These are phyloP conservation scores for Paramecium sexaurelia DNA, from an alignment of 73 alveolate species.

Conservation along the genomic window DNA sequence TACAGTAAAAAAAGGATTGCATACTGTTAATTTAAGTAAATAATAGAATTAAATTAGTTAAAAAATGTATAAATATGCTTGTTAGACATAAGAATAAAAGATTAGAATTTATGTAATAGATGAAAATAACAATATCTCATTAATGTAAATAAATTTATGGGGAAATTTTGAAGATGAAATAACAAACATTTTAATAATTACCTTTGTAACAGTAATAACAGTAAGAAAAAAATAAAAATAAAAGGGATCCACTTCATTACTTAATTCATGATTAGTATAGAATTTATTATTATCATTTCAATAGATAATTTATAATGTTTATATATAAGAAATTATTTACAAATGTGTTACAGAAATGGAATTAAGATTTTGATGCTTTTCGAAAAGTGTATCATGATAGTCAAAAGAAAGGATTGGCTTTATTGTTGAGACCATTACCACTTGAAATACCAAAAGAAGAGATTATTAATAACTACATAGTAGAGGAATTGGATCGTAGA, in stretches of 20 bases:
- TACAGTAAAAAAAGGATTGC: not conserved
- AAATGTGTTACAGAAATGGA: constrained; percentile 16
- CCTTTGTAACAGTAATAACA: not conserved
- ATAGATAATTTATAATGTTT: not conserved
- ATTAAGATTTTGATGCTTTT: constrained; percentile 18
- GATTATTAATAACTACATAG: not conserved
- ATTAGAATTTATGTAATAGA: not conserved
- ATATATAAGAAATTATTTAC: constrained; percentile 10
- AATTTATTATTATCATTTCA: not conserved
- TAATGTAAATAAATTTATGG: not conserved
- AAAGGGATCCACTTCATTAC: not conserved
- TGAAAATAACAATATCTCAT: not conserved
- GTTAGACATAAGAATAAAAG: constrained; percentile 3
- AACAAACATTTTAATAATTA: not conserved
- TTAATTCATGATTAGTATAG: constrained; percentile 23
- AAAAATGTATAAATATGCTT: not conserved
- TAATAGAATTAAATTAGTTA: not conserved
- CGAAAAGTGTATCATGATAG: not conserved
- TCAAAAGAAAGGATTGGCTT: not conserved
- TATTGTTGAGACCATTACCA: constrained; percentile 14
- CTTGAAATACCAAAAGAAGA: constrained; percentile 1
- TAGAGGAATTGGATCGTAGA: constrained; percentile 18
- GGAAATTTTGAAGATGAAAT: not conserved
- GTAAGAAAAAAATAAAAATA: not conserved
- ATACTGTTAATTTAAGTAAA: not conserved